Base-by-base conservation (phyloP, 257 asterid genomes). In the Orobanche coerulescens region DNA sequence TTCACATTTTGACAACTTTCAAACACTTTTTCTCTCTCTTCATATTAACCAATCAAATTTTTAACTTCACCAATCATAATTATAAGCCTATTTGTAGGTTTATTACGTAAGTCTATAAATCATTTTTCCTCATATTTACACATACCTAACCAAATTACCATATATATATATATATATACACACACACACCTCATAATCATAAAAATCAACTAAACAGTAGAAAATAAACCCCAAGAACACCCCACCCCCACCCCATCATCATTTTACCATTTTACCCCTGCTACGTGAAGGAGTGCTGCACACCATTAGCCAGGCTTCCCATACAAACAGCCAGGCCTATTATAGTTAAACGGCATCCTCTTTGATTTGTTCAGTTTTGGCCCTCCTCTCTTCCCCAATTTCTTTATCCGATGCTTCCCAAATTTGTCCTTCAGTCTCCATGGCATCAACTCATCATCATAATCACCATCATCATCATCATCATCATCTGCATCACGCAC, bases 341-440 rank as follows among this genome's bases (percentile, higher is more conserved):
- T 78, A 54, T 69, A 65, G 68, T 68, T 61, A 66, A 74, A 69
- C 0, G 86, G 86, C 62, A 79, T 57, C 73, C 60, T 80, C 78
- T 83, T 90, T 30, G 82, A 66, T 30, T 70, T 78, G 55, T 57
- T 71, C 48, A 70, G 66, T 65, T 70, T 84, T 0, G 87, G 76
- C n/a, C 66, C 66, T 4, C 77, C 77, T 71, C 81, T 85, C 60
- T 87, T 82, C 79, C 94, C 95, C 75, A 79, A 54, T 62, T 87
- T 90, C 81, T 62, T 75, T 1, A 85, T 82, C 81, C 96, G 78
- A 82, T 87, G 84, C 65, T 68, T 81, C 69, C 80, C 95, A 18
- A 79, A 68, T 72, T 71, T 90, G 49, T 63, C 76, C 76, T 75
- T 76, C 75, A 83, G 48, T 46, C 74, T 67, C 78, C 84, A 72